Evolutionary conservation across 768 basidiomycete genomes (phyloP).

Genomic region (Suillus placidus): DNA sequence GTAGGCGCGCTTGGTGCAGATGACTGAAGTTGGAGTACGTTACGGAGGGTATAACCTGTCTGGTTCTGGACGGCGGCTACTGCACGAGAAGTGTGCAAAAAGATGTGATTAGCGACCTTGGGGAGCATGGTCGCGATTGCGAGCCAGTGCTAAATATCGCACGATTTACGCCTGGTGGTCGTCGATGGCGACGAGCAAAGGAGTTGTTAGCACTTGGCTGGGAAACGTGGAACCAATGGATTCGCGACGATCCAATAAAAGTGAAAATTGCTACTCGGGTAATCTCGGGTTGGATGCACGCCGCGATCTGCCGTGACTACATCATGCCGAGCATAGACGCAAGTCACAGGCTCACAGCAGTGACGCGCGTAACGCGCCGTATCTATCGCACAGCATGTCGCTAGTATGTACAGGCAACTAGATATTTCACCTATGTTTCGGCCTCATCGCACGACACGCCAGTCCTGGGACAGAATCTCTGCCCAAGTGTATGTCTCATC

Average conservation of each 20-base stretch:
- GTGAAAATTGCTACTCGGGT: constrained; percentile 21
- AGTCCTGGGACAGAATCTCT: constrained; percentile 33
- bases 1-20: constrained; percentile 47
- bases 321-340: constrained; percentile 20
- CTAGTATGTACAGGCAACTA: not conserved
- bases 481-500: constrained; percentile 30
- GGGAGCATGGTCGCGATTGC: constrained; percentile 62
- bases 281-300: constrained; percentile 18
- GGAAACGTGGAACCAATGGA: not conserved
- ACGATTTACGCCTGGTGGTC: constrained; percentile 6
- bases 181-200: constrained; percentile 2
- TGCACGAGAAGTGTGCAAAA: constrained; percentile 76
- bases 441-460: constrained; percentile 35
- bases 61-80: constrained; percentile 78
- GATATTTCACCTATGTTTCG: not conserved
- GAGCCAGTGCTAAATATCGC: constrained; percentile 7
- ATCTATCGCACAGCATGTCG: not conserved
- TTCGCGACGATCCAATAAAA: constrained; percentile 18
- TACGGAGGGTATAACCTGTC: constrained; percentile 65
- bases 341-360: not conserved
- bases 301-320: constrained; percentile 2
- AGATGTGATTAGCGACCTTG: constrained; percentile 77
- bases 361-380: no score
- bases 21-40: constrained; percentile 72
- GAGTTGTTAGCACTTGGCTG: not conserved